phyloP scores from a whole-genome alignment of 495 filamentous ascomycete genomes.

The Penicillium turbatum region DNA sequence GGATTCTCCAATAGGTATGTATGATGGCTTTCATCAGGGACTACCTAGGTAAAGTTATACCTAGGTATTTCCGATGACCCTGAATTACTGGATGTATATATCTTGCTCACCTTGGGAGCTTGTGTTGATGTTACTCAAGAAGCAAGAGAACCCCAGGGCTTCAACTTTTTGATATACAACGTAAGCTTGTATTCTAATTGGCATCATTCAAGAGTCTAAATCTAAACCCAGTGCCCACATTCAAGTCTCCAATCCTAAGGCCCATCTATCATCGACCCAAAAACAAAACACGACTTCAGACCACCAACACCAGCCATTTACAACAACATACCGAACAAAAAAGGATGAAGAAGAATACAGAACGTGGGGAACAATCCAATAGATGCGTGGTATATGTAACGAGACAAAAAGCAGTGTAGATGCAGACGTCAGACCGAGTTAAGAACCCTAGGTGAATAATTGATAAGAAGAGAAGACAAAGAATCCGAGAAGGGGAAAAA shows the following conservation, averaged over 20 bases:
- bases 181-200: background rate
- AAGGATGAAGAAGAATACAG: background rate
- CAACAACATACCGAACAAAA: background rate
- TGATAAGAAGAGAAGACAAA: constrained; percentile 1
- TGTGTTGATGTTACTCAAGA: too few relatives aligned
- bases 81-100: too few relatives aligned
- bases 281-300: background rate
- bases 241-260: background rate
- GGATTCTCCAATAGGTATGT: too few relatives aligned
- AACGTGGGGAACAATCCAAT: background rate
- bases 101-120: too few relatives aligned
- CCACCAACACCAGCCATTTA: background rate
- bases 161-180: background rate
- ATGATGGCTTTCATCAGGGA: too few relatives aligned
- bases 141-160: background rate
- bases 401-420: background rate
- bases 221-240: background rate
- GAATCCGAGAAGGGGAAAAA: background rate
- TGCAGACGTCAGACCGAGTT: background rate
- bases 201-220: background rate
- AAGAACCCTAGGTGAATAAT: background rate
- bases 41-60: too few relatives aligned
- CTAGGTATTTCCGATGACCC: too few relatives aligned
- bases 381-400: constrained; percentile 6
- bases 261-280: background rate